phyloP scores from a whole-genome alignment of 2,329 filamentous ascomycete species.

The Albophoma yamanashiensis region DNA sequence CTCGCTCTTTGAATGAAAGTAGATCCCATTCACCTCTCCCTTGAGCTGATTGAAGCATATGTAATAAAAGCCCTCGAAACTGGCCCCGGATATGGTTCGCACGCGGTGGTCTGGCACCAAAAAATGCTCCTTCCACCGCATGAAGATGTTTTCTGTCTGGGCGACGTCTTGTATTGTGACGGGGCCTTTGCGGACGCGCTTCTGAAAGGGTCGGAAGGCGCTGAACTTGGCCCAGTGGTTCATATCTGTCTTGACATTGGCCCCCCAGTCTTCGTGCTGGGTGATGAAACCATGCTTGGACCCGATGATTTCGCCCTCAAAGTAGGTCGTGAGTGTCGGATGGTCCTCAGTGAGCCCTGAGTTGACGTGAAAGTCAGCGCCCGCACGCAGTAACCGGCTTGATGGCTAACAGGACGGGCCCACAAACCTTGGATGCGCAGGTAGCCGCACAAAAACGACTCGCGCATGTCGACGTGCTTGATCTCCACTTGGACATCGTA shows the following conservation, averaged over 20 bases:
- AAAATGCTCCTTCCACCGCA: slow-evolving; percentile 99
- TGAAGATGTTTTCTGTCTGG: slow-evolving; percentile 84
- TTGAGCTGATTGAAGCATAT: slow-evolving; percentile 94
- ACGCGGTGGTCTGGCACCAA: slow-evolving; percentile 91
- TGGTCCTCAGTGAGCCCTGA: slow-evolving; percentile 88
- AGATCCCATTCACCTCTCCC: slow-evolving; percentile 83
- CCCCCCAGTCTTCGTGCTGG: slow-evolving; percentile 82
- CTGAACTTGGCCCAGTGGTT: slow-evolving; percentile 89
- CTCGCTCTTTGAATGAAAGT: slow-evolving; percentile 96
- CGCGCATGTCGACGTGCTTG: slow-evolving; percentile 87
- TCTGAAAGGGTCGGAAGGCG: slow-evolving; percentile 67
- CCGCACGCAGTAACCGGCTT: background rate
- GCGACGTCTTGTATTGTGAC: slow-evolving; percentile 56
- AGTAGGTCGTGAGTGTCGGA: slow-evolving; percentile 95
- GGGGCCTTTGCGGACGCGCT: slow-evolving; percentile 45
- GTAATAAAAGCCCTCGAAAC: slow-evolving; percentile 98
- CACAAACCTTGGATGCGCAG: slow-evolving; percentile 78
- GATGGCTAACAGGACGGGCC: background rate
- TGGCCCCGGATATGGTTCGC: slow-evolving; percentile 81
- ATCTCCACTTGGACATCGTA: slow-evolving; percentile 97
- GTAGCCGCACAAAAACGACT: slow-evolving; percentile 92
- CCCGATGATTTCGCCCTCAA: slow-evolving; percentile 96
- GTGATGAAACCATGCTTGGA: slow-evolving; percentile 92
- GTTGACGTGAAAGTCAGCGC: background rate
- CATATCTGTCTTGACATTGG: slow-evolving; percentile 80